Evolutionary conservation across 2,329 filamentous ascomycete genomes (phyloP), one percentile per base, ranked within the genome.

Genomic region (Graphium sp.): DNA sequence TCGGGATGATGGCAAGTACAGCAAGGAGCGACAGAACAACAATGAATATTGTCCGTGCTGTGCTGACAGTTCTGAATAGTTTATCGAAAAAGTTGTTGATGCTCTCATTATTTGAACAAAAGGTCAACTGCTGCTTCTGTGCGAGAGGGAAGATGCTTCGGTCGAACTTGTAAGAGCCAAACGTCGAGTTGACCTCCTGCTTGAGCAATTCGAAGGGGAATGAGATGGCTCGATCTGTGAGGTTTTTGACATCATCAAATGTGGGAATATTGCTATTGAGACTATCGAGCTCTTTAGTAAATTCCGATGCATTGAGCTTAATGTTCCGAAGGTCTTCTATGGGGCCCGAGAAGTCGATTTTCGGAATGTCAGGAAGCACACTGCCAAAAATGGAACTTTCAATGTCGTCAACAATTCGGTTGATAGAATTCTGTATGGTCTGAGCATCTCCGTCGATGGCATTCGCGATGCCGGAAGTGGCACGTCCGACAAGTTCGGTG

Each of bases 21-120:
- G 85, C 85, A 15, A 76, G 58, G 20, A 81, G 49, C 26, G 76
- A 54, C 21, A 95, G 60, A 11, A 84, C 63, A n/a, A 66, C 73
- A 30, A 92, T 66, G 45, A 91, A 84, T 26, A 77, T 67, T 35
- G 74, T 80, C 43, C 73, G 72, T 26, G 80, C 79, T 13, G 66
- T 64, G 30, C 62, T 54, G n/a, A 76, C 68, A 24, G 83, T 60
- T 16, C 68, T 53, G 28, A 71, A 69, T 2, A 95, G 60, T 9
- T 61, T 61, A 32, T 74, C 58, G 50, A 98, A 98, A 58, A 95
- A 95, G 37, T 74, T 62, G 44, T 75, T 72, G 50, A 98, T 78
- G 18, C 68, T 72, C 38, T 81, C 66, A 52, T 89, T 83, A 45
- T 83, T 72, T 23, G 82, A 82, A 58, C 89, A 98, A 56, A 98